Percentiles rank a stretch among this genome's conserved stretches.
phyloP scores from a whole-genome alignment of 2,329 filamentous ascomycete genomes.

The Malbranchea cinnamomea region DNA sequence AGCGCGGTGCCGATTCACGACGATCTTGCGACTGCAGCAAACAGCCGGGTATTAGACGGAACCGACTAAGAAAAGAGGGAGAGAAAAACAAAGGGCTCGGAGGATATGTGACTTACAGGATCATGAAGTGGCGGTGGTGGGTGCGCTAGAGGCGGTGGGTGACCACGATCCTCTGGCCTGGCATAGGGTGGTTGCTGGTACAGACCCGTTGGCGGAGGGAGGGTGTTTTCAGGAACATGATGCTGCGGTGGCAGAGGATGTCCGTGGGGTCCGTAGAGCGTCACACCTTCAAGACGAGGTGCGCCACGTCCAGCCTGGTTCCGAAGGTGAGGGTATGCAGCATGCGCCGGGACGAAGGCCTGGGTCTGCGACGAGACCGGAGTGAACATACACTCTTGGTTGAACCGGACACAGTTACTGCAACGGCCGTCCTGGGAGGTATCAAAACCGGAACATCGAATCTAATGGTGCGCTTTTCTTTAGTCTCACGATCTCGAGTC shows the following conservation, averaged over 20 bases:
- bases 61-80: slow-evolving; percentile 6
- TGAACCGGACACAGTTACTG: slow-evolving; percentile 58
- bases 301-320: slow-evolving; percentile 22
- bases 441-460: slow-evolving; percentile 62
- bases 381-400: slow-evolving; percentile 64
- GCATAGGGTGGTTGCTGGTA: slow-evolving; percentile 25
- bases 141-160: slow-evolving; percentile 21
- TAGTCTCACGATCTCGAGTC: background rate
- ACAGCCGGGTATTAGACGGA: slow-evolving; percentile 17
- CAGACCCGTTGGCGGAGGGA: slow-evolving; percentile 27
- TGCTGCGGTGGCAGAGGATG: slow-evolving; percentile 23
- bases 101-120: slow-evolving; percentile 29
- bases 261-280: slow-evolving; percentile 36
- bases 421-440: slow-evolving; percentile 56
- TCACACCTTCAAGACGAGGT: slow-evolving; percentile 20
- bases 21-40: slow-evolving; percentile 19
- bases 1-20: slow-evolving; percentile 30
- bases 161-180: slow-evolving; percentile 16
- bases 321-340: slow-evolving; percentile 44
- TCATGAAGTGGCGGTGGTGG: slow-evolving; percentile 22
- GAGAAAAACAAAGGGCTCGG: slow-evolving; percentile 10
- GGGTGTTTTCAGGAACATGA: slow-evolving; percentile 17
- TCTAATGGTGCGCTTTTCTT: no score
- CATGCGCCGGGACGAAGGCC: slow-evolving; percentile 59
- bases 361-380: slow-evolving; percentile 56